Evolutionary conservation across 495 filamentous ascomycete species (phyloP), one percentile per base, ranked within the genome.

Genomic region (Lasiosphaeria miniovina): DNA sequence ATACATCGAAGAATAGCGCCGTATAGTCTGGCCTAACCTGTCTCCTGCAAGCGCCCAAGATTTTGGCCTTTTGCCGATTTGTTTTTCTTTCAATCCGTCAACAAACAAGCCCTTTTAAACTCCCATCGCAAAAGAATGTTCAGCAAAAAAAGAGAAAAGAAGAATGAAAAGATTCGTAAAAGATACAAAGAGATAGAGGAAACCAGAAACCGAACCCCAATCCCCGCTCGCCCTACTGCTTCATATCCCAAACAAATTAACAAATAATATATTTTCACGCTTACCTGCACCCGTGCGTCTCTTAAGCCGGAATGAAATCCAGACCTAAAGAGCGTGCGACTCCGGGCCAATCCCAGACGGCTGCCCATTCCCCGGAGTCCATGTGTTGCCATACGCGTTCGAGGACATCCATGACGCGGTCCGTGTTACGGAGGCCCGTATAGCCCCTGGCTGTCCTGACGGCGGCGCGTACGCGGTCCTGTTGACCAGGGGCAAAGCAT

Each of bases 311-410:
- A 12, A 94, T 76, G 71, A 96, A 95, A 73, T 96, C 90, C 75
- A 90, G 86, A 24, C 86, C 88, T 80, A 91, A 86, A 31, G 82
- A 73, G 40, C 81, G 77, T 46, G 92, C 90, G 55, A 96, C 88
- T 49, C 81, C 84, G 68, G 95, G 90, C 92, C 91, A 96, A 71
- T 96, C 92, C 92, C 92, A 96, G 35, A 80, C 84, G 52, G 83
- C 86, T 38, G 82, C 77, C 74, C 91, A 90, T 34, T 86, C 82
- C 12, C 85, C 86, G 4, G 67, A 76, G 60, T 89, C 88, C 91
- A 96, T 96, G 38, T 90, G 76, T 50, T 84, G 78, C 92, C 92
- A 96, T 6, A 96, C 79, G 54, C 82, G 82, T 66, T 89, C 80
- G n/a, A 96, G 86, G 6, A 96, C 85, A 58, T 86, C 79, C 52